Percentiles rank a stretch among this genome's conserved stretches.
These are phyloP conservation scores for Tetradesmus obliquus DNA, from an alignment of 139 green algal genomes.

Conservation along the genomic window DNA sequence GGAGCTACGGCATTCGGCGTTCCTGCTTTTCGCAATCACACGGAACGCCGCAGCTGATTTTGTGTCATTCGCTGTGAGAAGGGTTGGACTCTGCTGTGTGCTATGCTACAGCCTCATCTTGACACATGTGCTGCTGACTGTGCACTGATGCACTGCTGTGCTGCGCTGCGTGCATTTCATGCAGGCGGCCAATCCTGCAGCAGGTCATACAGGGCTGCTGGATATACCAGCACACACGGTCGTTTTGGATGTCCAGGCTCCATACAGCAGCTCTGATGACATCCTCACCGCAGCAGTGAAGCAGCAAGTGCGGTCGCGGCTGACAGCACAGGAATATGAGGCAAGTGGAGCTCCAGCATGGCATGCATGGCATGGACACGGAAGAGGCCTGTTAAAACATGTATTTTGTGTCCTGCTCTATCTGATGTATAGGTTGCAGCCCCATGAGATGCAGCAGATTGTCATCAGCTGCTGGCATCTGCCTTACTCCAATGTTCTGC, in stretches of 20 bases:
- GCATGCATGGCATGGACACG: not conserved
- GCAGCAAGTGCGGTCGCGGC: not conserved
- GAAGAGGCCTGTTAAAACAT: not conserved
- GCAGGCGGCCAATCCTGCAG: slow-evolving; percentile 13
- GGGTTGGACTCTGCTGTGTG: not conserved
- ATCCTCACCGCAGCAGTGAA: slow-evolving; percentile 30
- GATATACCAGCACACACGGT: slow-evolving; percentile 6
- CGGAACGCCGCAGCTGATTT: not conserved
- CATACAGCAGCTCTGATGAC: slow-evolving; percentile 2
- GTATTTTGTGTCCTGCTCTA: too few relatives aligned
- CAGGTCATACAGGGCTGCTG: not conserved
- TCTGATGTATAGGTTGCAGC: too few relatives aligned
- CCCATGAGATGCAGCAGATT: too few relatives aligned
- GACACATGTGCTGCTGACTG: not conserved
- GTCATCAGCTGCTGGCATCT: too few relatives aligned
- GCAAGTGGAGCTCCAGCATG: not conserved
- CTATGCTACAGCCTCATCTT: not conserved
- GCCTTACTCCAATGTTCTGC: too few relatives aligned
- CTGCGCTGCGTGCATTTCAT: not conserved
- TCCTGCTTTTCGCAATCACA: too few relatives aligned
- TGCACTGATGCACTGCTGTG: not conserved
- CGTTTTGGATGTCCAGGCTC: not conserved
- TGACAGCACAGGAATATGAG: not conserved
- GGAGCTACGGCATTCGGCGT: not conserved
- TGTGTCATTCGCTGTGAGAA: not conserved